Evolutionary conservation across 192 early-diverging fungal genomes (phyloP).

Genomic region (Umbelopsis sp.): DNA sequence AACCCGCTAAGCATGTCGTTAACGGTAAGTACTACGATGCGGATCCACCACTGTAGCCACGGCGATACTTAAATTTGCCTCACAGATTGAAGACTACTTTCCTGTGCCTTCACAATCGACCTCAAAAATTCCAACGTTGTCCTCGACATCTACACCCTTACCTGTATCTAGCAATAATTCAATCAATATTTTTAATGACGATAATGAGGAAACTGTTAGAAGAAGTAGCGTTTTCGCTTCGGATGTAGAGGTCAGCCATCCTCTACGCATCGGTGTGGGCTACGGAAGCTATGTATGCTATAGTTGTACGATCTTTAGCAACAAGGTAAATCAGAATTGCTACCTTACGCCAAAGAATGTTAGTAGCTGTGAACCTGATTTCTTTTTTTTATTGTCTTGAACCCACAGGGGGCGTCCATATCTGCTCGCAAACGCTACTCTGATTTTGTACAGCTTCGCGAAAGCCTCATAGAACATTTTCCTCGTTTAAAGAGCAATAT

Average conservation of each 20-base stretch:
- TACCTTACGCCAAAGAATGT: not conserved
- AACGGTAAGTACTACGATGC: not conserved
- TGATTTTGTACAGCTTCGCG: constrained; percentile 50
- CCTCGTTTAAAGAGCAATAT: constrained; percentile 43
- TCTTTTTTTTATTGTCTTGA: not conserved
- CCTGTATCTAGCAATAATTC: constrained; percentile 14
- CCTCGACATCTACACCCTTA: constrained; percentile 27
- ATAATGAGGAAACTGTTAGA: constrained; percentile 5
- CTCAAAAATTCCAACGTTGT: not conserved
- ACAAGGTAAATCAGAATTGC: constrained; percentile 30
- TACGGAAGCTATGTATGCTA: constrained; percentile 51
- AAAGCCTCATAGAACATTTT: constrained; percentile 38
- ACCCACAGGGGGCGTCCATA: constrained; percentile 36
- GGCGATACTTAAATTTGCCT: no score
- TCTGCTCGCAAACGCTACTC: constrained; percentile 50
- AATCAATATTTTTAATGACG: constrained; percentile 37
- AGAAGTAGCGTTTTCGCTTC: constrained; percentile 32
- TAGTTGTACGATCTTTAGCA: constrained; percentile 43
- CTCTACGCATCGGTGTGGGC: constrained; percentile 42
- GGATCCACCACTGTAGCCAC: no score
- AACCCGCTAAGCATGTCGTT: not conserved
- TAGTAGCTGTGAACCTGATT: no score
- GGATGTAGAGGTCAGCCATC: constrained; percentile 44
- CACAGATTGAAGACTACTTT: constrained; percentile 15
- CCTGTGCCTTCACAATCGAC: not conserved